Conservation (phyloP, 805 yeast species). For the Metschnikowia picachoensis region DNA sequence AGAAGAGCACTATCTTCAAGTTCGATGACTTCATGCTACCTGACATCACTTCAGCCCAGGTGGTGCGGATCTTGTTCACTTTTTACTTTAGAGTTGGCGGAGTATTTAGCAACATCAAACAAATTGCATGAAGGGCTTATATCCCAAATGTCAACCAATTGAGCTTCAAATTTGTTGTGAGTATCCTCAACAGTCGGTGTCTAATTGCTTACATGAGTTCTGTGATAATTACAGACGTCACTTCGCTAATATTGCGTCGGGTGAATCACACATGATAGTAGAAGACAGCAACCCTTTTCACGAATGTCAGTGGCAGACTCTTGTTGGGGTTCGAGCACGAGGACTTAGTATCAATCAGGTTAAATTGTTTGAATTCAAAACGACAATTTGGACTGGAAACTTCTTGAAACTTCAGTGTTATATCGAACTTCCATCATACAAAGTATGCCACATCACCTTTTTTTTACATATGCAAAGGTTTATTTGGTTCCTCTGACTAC, state of each 20-base stretch:
- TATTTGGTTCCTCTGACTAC: constrained; percentile 65
- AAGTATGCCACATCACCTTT: constrained; percentile 49
- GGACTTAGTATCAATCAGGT: constrained; percentile 4
- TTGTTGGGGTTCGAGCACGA: constrained; percentile 25
- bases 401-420: constrained; percentile 45
- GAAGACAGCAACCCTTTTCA: constrained; percentile 23
- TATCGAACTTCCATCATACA: constrained; percentile 48
- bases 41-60: constrained; percentile 70
- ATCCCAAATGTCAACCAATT: constrained; percentile 59
- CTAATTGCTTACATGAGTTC: constrained; percentile 60
- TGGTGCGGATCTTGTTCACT: constrained; percentile 59
- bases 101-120: constrained; percentile 70
- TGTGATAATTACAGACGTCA: constrained; percentile 49
- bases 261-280: constrained; percentile 31
- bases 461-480: constrained; percentile 50
- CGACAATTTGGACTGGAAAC: constrained; percentile 16
- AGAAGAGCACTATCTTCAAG: constrained; percentile 53
- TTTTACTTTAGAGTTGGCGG: constrained; percentile 73
- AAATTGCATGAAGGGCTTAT: constrained; percentile 70
- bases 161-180: constrained; percentile 54
- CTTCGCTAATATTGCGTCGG: constrained; percentile 20
- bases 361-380: not conserved
- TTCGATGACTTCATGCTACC: constrained; percentile 77
- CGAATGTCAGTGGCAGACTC: constrained; percentile 30
- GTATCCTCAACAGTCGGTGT: constrained; percentile 56